Percentiles rank a stretch among this genome's conserved stretches.
Conservation (phyloP, 2,329 filamentous ascomycete genomes). For the Colletotrichum neosansevieriae region DNA sequence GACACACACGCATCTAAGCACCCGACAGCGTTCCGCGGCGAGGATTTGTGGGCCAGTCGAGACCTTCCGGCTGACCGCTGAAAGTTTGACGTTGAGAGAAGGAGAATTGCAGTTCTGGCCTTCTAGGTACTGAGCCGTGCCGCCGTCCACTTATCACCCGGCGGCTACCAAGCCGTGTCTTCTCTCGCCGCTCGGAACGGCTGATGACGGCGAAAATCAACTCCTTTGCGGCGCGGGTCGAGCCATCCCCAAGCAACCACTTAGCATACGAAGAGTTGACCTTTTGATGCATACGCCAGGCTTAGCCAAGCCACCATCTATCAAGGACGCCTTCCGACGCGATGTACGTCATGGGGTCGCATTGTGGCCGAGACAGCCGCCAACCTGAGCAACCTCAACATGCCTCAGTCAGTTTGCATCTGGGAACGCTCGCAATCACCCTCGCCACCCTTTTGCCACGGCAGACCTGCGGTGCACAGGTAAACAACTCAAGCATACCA, state of each 20-base stretch:
- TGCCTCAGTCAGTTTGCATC: constrained; percentile 15
- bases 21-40: background rate
- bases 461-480: constrained; percentile 11
- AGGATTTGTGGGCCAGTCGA: constrained; percentile 5
- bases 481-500: constrained; percentile 18
- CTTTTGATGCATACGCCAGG: background rate
- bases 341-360: constrained; percentile 22
- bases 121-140: background rate
- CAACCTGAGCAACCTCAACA: background rate
- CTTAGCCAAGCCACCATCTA: constrained; percentile 1
- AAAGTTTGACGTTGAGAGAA: constrained; percentile 7
- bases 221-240: background rate
- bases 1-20: background rate
- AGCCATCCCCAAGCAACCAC: background rate
- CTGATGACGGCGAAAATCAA: constrained; percentile 2
- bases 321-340: background rate
- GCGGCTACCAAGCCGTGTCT: constrained; percentile 13
- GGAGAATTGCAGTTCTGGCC: constrained; percentile 16
- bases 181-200: background rate
- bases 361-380: constrained; percentile 2
- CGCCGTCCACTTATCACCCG: constrained; percentile 12
- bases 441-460: constrained; percentile 14
- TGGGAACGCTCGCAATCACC: constrained; percentile 15
- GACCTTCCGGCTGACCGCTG: constrained; percentile 20
- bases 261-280: constrained; percentile 5